Conservation (phyloP, 257 asterid genomes). For the Petunia secreta region DNA sequence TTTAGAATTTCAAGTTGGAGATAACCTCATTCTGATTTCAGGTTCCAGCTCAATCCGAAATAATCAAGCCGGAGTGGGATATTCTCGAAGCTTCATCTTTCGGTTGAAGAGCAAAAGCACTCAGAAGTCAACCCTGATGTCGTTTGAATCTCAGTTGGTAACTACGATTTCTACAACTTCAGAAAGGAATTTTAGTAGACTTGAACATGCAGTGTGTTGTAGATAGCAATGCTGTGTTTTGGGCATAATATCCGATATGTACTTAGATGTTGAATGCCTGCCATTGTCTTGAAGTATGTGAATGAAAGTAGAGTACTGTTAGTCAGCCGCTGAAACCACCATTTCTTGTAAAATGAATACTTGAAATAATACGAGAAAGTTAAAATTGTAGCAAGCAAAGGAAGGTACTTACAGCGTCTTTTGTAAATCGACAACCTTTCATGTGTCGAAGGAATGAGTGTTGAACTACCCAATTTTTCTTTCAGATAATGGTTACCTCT, state of each 20-base stretch:
- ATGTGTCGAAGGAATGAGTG: too few species aligned
- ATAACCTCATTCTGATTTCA: slow-evolving; percentile 7
- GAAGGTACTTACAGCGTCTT: background rate
- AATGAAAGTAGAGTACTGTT: background rate
- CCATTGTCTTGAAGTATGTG: background rate
- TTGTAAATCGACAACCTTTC: too few species aligned
- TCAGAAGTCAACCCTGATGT: background rate
- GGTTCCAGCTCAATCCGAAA: background rate
- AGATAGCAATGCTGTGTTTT: background rate
- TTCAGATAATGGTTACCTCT: too few species aligned
- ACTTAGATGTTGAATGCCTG: background rate
- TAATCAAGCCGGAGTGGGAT: background rate
- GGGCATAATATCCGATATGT: background rate
- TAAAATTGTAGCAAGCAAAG: background rate
- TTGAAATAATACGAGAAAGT: background rate
- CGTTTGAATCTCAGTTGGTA: slow-evolving; percentile 12
- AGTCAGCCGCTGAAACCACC: background rate
- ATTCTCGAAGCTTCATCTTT: background rate
- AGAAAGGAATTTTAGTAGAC: background rate
- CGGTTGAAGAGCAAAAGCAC: background rate
- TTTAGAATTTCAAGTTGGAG: background rate
- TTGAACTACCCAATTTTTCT: too few species aligned
- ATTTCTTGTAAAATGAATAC: background rate
- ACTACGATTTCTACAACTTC: background rate
- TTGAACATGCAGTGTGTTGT: background rate